A percentile compares a stretch with the other conserved stretches of the same genome.
Evolutionary conservation across 495 filamentous ascomycete genomes (phyloP).

Genomic region (Penicillium roqueforti): DNA sequence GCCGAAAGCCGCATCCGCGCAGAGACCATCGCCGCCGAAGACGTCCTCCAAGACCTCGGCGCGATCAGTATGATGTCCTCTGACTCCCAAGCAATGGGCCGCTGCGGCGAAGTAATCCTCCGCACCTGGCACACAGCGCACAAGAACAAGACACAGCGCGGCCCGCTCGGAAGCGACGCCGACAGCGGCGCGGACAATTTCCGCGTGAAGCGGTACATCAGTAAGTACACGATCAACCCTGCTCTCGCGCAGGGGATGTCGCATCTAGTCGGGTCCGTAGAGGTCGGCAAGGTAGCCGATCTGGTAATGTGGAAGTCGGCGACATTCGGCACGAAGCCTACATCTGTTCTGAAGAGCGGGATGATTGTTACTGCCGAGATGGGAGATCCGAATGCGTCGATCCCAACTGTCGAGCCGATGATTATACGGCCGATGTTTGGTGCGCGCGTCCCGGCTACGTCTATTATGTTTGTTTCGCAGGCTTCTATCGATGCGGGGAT

Average conservation of each 20-base stretch:
- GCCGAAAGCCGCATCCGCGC: conserved; percentile 92
- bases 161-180: conserved; percentile 69
- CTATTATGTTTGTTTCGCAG: conserved; percentile 80
- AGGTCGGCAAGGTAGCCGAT: conserved; percentile 89
- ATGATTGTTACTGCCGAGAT: conserved; percentile 85
- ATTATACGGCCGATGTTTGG: conserved; percentile 87
- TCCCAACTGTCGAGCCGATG: conserved; percentile 85
- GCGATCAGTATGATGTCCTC: conserved; percentile 98
- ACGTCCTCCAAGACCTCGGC: conserved; percentile 92
- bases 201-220: conserved; percentile 87
- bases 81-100: conserved; percentile 97
- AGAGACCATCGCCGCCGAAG: conserved; percentile 96
- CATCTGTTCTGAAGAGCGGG: conserved; percentile 80
- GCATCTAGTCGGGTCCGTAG: conserved; percentile 82
- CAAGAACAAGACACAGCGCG: conserved; percentile 93
- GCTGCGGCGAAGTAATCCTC: conserved; percentile 90
- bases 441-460: conserved; percentile 63
- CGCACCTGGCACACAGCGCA: conserved; percentile 98
- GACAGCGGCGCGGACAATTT: conserved; percentile 86
- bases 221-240: conserved; percentile 98
- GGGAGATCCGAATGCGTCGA: conserved; percentile 93
- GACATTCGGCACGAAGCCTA: conserved; percentile 86
- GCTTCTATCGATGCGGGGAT: conserved; percentile 60
- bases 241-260: conserved; percentile 90
- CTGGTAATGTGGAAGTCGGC: conserved; percentile 84